Conservation (phyloP, 1,284 basidiomycete species). For the Puccinia hordei region DNA sequence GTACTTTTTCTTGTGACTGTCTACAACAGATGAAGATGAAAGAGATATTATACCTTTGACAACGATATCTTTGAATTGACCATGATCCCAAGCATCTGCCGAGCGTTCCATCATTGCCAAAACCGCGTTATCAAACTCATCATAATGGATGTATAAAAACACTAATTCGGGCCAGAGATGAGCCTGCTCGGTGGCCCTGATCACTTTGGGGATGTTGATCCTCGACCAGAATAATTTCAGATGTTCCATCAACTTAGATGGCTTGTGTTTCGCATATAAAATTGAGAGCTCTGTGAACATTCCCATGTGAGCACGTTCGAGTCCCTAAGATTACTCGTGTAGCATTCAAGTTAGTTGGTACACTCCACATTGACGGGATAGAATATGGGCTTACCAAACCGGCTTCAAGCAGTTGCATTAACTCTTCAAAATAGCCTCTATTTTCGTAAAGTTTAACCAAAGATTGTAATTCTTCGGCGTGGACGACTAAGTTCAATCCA, state of each 20-base stretch:
- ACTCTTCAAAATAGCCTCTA: constrained; percentile 90
- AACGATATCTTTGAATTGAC: constrained; percentile 95
- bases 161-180: constrained; percentile 98
- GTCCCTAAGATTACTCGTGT: constrained; percentile 52
- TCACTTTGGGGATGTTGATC: constrained; percentile 87
- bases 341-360: not conserved
- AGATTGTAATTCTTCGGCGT: constrained; percentile 84
- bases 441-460: constrained; percentile 85
- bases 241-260: constrained; percentile 98
- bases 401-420: constrained; percentile 86
- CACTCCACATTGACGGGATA: not conserved
- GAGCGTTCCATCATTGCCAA: constrained; percentile 97
- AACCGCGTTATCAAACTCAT: constrained; percentile 90
- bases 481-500: constrained; percentile 92
- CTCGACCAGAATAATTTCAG: constrained; percentile 95
- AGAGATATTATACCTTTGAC: constrained; percentile 65
- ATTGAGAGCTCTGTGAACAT: constrained; percentile 89
- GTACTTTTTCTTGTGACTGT: not conserved
- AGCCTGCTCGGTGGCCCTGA: constrained; percentile 91
- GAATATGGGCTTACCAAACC: constrained; percentile 70
- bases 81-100: constrained; percentile 97
- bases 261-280: constrained; percentile 93
- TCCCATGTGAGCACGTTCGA: constrained; percentile 90
- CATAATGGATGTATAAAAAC: constrained; percentile 97
- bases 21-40: not conserved